Percentiles rank a stretch among this genome's conserved stretches.
Evolutionary conservation across 31 red algal genomes (phyloP).

Genomic region (Asparagopsis taxiformis): DNA sequence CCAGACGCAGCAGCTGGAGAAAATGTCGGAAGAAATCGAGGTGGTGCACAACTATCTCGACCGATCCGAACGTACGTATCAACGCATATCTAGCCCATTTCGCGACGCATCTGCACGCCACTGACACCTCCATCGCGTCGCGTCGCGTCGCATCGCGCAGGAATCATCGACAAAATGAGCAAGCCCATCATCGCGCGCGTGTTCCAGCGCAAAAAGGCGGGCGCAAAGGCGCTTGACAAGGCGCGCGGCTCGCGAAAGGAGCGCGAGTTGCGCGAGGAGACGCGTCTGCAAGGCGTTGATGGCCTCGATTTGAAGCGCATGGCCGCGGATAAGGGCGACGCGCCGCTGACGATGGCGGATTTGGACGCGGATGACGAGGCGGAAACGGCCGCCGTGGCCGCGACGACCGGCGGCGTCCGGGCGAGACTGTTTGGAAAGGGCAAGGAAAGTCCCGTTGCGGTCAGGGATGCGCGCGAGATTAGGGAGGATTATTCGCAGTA

Average conservation of each 20-base stretch:
- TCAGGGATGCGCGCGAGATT: conserved; percentile 33
- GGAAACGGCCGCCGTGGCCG: too few relatives aligned
- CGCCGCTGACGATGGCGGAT: conserved; percentile 5
- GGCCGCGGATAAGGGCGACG: conserved; percentile 1
- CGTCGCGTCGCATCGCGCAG: not conserved
- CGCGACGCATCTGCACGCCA: too few relatives aligned
- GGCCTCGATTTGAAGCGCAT: conserved; percentile 47
- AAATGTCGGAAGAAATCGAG: conserved; percentile 58
- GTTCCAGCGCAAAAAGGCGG: conserved; percentile 55
- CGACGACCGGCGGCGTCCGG: conserved; percentile 12
- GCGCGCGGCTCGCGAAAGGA: conserved; percentile 61
- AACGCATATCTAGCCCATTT: too few relatives aligned
- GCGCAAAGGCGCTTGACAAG: conserved; percentile 76
- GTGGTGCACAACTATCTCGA: conserved; percentile 58
- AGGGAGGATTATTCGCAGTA: conserved; percentile 72
- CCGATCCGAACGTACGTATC: conserved; percentile 44
- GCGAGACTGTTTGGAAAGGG: conserved; percentile 6
- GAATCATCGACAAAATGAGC: conserved; percentile 83
- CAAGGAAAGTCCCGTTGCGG: not conserved
- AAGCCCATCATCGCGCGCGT: conserved; percentile 63
- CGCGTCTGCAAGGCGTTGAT: conserved; percentile 46
- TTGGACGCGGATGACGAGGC: too few relatives aligned
- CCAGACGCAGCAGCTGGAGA: conserved; percentile 58
- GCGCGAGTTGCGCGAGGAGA: conserved; percentile 49
- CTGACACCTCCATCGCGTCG: not conserved